Percentiles rank a stretch among this genome's conserved stretches.
Conservation (phyloP, 805 yeast species). For the Starmerella sirachaensis region DNA sequence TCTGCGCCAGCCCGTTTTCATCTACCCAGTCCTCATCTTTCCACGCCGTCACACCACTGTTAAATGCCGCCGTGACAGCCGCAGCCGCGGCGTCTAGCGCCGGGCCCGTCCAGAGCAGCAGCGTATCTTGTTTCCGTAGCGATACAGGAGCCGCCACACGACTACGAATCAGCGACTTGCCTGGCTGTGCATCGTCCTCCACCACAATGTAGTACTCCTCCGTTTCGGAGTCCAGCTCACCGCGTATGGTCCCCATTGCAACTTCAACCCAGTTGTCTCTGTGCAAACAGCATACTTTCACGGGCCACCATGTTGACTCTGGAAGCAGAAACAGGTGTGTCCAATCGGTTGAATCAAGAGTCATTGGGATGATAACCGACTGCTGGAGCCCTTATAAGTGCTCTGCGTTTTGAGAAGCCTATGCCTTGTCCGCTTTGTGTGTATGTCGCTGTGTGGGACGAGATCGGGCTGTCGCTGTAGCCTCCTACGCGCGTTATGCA, state of each 20-base stretch:
- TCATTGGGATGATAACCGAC: not conserved
- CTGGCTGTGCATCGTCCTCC: conserved; percentile 51
- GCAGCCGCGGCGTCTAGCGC: conserved; percentile 25
- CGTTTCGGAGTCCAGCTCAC: conserved; percentile 37
- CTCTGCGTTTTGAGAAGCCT: too few relatives aligned
- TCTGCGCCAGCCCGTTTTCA: conserved; percentile 33
- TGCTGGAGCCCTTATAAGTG: too few relatives aligned
- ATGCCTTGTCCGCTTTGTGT: too few relatives aligned
- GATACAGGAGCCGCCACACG: conserved; percentile 62
- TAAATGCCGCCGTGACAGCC: not conserved
- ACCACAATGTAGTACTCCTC: conserved; percentile 48
- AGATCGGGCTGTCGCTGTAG: too few relatives aligned
- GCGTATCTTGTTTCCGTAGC: conserved; percentile 85
- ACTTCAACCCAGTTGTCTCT: conserved; percentile 82
- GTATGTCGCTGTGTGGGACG: too few relatives aligned
- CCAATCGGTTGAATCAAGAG: conserved; percentile 7
- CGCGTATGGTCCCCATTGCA: conserved; percentile 85
- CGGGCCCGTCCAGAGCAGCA: conserved; percentile 84
- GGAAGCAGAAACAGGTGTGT: conserved; percentile 32
- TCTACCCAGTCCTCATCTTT: not conserved
- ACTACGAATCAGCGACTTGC: conserved; percentile 50
- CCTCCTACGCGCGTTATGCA: too few relatives aligned
- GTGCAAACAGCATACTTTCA: conserved; percentile 75
- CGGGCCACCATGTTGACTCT: conserved; percentile 50
- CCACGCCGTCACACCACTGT: not conserved